Base-by-base conservation (phyloP, 768 basidiomycete genomes). In the Tulasnella sp. region DNA sequence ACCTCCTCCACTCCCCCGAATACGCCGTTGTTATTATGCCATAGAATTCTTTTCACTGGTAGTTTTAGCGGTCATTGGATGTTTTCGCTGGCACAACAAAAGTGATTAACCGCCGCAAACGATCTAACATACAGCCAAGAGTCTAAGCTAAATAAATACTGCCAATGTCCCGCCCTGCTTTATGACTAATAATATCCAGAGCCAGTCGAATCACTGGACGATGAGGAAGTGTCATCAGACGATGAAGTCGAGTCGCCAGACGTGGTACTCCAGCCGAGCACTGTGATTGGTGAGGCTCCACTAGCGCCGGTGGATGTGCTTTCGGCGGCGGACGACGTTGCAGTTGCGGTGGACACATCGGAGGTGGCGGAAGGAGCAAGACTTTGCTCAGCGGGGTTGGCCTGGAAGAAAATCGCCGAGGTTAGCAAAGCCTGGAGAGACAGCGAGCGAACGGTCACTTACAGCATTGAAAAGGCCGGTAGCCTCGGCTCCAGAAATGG, bases 401-500 rank as follows among this genome's bases (percentile, higher is more conserved):
- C 75, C 40, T 39, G 16, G 24, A 31, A n/a, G 27, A 27, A 6
- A 24, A 16, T 16, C 1, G 0, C 16, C 6, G 4, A 1, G 16
- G 56, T 48, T 18, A 48, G 38, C 24, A 52, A 48, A 56, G 24
- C 21, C 19, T 8, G 6, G 27, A 34, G 14, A 21, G n/a, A 6
- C 24, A n/a, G 5, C 36, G 46, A 31, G n/a, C 4, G 44, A 19
- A 52, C 24, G 71, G 8, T 21, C n/a, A 78, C 71, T 19, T 79
- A 79, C 71, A 46, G 83, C 77, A 44, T 81, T 81, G 76, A 85
- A 82, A 76, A 79, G 71, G 16, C 81, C 82, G 31, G 76, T 80
- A 42, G 82, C 83, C 2, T 76, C 38, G 18, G 81, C 79, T 24
- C 80, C 81, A 77, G 77, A 79, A 5, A 79, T 74, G 34, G 84